phyloP scores from a whole-genome alignment of 2,329 filamentous ascomycete genomes.

The Sarocladiaceae sp. region DNA sequence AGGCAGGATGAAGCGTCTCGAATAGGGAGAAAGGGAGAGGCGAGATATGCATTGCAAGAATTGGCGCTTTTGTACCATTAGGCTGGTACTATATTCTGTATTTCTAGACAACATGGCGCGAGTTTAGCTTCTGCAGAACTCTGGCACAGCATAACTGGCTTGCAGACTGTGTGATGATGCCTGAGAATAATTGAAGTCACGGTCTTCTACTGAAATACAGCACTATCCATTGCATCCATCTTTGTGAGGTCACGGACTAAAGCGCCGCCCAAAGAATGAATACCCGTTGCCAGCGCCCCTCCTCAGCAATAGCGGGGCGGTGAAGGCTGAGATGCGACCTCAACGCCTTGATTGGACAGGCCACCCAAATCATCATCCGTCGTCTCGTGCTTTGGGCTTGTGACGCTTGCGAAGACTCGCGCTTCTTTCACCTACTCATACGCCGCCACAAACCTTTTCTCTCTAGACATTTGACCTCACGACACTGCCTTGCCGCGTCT shows the following conservation, averaged over 20 bases:
- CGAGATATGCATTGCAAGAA: background rate
- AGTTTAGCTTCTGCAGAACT: background rate
- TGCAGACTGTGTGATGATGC: no score
- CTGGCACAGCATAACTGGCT: background rate
- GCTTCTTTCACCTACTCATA: background rate
- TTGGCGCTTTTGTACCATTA: background rate
- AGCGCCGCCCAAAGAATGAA: background rate
- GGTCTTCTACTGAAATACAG: no score
- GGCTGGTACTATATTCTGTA: constrained; percentile 4
- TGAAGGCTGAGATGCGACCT: constrained; percentile 7
- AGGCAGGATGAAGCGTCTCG: no score
- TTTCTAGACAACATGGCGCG: constrained; percentile 1
- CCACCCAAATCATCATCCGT: background rate
- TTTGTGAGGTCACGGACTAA: no score
- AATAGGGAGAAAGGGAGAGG: no score
- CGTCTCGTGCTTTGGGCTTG: background rate
- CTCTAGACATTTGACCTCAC: background rate
- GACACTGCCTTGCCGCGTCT: background rate
- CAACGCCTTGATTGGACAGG: constrained; percentile 2
- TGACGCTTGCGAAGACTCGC: constrained; percentile 6
- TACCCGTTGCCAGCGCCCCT: background rate
- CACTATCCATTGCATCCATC: no score
- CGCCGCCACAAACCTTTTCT: background rate
- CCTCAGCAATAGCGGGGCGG: constrained; percentile 4
- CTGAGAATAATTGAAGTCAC: background rate